These are phyloP conservation scores for Fraxinus paxiana DNA, from an alignment of 305 asterid genomes.

Conservation along the genomic window DNA sequence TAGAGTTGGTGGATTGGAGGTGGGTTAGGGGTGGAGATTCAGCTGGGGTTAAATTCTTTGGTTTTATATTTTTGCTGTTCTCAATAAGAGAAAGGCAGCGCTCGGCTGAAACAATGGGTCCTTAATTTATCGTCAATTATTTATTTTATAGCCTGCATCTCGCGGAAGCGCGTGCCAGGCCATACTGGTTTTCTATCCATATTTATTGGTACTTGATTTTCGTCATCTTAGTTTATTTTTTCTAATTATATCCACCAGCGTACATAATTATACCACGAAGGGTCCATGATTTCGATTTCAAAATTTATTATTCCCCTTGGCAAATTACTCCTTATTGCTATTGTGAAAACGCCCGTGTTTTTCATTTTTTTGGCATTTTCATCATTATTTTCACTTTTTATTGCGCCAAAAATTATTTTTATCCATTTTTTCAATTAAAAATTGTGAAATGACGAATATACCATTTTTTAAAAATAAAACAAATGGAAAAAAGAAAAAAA, in stretches of 20 bases:
- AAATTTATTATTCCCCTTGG: too few relatives aligned
- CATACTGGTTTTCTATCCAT: neutral
- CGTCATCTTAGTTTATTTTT: neutral
- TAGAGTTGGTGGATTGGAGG: neutral
- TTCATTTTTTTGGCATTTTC: too few relatives aligned
- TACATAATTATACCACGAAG: neutral
- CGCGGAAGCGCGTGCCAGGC: neutral
- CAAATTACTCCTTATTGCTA: too few relatives aligned
- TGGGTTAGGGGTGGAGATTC: slow-evolving; percentile 26
- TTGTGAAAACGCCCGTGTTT: too few relatives aligned
- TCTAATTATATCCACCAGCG: neutral
- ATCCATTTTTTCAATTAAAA: too few relatives aligned
- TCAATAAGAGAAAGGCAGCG: neutral
- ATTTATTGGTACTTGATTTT: neutral
- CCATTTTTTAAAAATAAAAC: too few relatives aligned
- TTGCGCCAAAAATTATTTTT: too few relatives aligned
- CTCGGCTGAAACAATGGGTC: neutral
- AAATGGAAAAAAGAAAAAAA: too few relatives aligned
- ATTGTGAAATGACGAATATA: too few relatives aligned
- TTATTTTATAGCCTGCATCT: neutral
- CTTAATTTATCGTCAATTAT: neutral
- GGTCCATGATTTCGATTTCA: neutral
- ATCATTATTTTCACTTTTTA: too few relatives aligned
- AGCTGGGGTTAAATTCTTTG: neutral
- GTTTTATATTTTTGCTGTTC: neutral